Base-by-base conservation (phyloP, 2,329 filamentous ascomycete species). In the Aspergillaceae sp. region DNA sequence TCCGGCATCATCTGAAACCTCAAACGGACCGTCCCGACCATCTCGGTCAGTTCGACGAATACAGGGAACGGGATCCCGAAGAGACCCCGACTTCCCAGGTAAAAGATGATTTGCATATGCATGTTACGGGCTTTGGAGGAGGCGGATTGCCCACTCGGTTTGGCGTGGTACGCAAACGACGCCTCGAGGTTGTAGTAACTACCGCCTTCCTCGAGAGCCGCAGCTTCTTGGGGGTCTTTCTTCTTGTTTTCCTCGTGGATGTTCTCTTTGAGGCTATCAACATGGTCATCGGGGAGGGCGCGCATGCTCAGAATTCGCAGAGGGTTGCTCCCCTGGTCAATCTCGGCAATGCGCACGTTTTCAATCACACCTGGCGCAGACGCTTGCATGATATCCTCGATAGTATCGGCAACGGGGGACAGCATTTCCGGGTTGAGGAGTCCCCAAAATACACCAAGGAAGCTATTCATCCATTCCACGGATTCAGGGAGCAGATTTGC, bases 391-490 rank as follows among this genome's bases (percentile, higher is more conserved):
- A 97, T 86, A 63, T 97, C 91, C 68, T 92, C 87, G 4, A 92
- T 78, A 8, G 87, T 96, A 62, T 97, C 92, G n/a, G 90, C 90
- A 6, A 96, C 79, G 4, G 80, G 80, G n/a, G 80, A 74, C 65
- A 98, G 92, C 86, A 97, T 94, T 38, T 97, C 91, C 0, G 92
- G 91, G 60, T 97, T 94, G 52, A 96, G 83, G 3, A 97, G 73
- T 0, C 87, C 86, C 92, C 92, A 98, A 38, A 92, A 76, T 37
- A 95, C 79, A 1, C 79, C 80, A 3, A 97, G 68, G 43, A 92
- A 79, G 0, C 87, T 90, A 64, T 98, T 98, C 78, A 98, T 84
- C 92, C 92, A 97, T 63, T 90, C 85, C 5, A 94, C 90, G 0
- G 87, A 94, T 68, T 96, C 91, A 0, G 91, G 91, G 5, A 97